Base-by-base conservation (phyloP, 1,139 yeast species). In the Blastobotrys persicus region DNA sequence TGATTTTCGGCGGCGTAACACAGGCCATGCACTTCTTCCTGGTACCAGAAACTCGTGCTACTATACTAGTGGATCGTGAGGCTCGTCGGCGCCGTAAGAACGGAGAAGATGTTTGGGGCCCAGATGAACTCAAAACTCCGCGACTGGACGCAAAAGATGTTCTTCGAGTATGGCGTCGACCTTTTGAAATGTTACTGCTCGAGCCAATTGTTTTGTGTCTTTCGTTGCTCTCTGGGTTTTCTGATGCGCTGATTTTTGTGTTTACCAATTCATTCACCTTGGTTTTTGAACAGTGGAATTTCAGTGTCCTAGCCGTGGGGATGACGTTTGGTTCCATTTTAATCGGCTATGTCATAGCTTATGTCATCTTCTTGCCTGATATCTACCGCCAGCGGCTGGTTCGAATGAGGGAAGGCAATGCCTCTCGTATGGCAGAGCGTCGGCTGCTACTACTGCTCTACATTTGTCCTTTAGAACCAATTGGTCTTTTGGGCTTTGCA, bases 191-290 rank as follows among this genome's bases (percentile, higher is more conserved):
- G 72, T 69, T 70, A 45, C 53, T 63, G 37, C 59, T 52, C n/a
- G 74, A 70, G 52, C 73, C 73, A 20, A 71, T 71, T 54, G 74
- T 71, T 42, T 59, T 70, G 37, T 67, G 66, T 48, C 64, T 70
- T 42, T 69, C 72, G 1, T 60, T 71, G 45, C 68, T 71, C 47
- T 66, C 72, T 18, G 74, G 74, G 3, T 71, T 71, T 51, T 65
- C 71, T 4, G 74, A 71, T 55, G 72, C 73, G 11, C 68, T 71
- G 61, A 69, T 71, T 46, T 71, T 71, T 59, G 60, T 68, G 33
- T 70, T 71, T 56, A 66, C 70, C 68, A 70, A 70, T 51, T 68
- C 73, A 0, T 70, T 66, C 50, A 55, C 67, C 6, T 54, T 65
- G 31, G 73, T 69, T 1, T 71, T 66, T 53, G 64, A 18, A 39